Evolutionary conservation across 148 eudicot genomes (phyloP), one percentile per base, ranked within the genome.

Genomic region (Chenopodium quinoa): DNA sequence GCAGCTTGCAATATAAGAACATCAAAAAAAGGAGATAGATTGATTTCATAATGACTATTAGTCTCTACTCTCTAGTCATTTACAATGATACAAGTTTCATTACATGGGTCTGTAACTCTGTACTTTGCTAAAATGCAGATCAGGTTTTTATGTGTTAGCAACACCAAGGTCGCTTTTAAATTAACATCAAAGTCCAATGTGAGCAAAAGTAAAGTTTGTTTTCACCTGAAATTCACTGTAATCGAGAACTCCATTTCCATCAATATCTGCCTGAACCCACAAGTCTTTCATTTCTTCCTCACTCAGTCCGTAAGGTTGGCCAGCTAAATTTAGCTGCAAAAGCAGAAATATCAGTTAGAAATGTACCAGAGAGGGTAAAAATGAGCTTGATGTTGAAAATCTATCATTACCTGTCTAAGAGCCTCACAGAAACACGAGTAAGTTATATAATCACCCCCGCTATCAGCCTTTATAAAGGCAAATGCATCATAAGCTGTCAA

Each of bases 181-280:
- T 40, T 40, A 40, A 6, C 54, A 71, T 48, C 9, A 23, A 10
- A 47, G 60, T 77, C 52, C 50, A 63, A 40, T 44, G 34, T n/a
- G 47, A 16, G 60, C 20, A 63, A 25, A 17, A 58, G n/a, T 13
- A 16, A 22, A 7, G 66, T 56, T 16, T 20, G 23, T 23, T 40
- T 56, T 68, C 81, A 92, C 97, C 97, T 91, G 93, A 79, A 97
- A 97, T 86, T 97, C 97, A 66, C 77, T 81, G 74, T 87, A 91
- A 87, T 97, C 95, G 64, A 97, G 88, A 79, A 89, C 88, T 44
- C 98, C 99, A 87, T 94, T 91, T 79, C 92, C 96, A 82, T 94
- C 97, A 69, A 92, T 84, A 84, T 97, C 99, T 56, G 97, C 98
- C 86, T 94, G 96, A 83, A 78, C 87, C 99, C 99, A 97, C 86